Conservation (phyloP, 257 asterid genomes). For the Solanum pimpinellifolium region DNA sequence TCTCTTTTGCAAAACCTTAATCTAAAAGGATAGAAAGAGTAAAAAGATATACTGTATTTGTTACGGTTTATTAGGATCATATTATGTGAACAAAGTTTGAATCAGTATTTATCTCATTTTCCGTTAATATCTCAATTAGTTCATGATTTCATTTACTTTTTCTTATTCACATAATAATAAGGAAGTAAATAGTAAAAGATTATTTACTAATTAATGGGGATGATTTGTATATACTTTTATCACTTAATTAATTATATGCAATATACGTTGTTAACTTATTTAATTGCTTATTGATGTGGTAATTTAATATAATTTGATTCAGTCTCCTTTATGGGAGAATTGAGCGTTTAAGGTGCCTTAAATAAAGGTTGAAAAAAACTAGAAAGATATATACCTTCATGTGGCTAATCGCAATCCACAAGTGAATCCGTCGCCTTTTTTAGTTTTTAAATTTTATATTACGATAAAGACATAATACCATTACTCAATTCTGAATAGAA, state of each 20-base stretch:
- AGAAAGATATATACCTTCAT: neutral
- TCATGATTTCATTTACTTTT: neutral
- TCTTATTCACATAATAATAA: neutral
- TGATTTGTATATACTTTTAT: neutral
- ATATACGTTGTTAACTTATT: neutral
- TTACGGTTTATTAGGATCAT: neutral
- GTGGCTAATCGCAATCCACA: neutral
- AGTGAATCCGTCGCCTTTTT: neutral
- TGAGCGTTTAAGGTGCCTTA: neutral
- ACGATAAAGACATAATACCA: no score
- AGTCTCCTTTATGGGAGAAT: neutral
- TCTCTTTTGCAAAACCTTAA: neutral
- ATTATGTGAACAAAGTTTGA: neutral
- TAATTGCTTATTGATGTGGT: neutral
- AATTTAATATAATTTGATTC: neutral
- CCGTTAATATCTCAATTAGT: neutral
- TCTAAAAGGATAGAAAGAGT: neutral
- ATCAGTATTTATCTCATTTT: neutral
- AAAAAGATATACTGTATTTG: neutral
- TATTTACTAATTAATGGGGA: neutral
- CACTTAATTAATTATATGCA: neutral
- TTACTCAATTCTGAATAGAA: no score
- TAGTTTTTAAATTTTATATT: no score
- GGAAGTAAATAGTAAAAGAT: neutral
- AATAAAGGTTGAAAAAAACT: neutral